Evolutionary conservation across 2,329 filamentous ascomycete species (phyloP).

Genomic region (Trichoderma atroviride): DNA sequence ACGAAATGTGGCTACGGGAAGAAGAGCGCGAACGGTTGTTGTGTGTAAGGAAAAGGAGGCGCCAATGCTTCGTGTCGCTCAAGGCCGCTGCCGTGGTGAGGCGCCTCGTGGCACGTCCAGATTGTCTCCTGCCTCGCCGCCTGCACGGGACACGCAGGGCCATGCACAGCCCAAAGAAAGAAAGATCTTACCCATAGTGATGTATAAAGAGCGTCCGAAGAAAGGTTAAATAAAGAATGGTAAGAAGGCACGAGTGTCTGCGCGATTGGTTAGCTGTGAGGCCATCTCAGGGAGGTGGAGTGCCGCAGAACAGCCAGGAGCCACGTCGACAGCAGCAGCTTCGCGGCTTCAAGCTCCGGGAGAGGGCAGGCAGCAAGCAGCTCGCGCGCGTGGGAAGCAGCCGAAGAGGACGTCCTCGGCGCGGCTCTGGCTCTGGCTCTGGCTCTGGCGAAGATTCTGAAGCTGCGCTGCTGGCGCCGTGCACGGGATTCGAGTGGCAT

Average conservation of each 20-base stretch:
- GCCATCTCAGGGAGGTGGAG: not conserved
- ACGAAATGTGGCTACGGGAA: constrained; percentile 43
- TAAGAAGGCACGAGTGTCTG: constrained; percentile 37
- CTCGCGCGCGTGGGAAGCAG: constrained; percentile 9
- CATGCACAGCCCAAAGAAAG: constrained; percentile 35
- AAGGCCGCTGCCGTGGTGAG: not conserved
- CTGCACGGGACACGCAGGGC: constrained; percentile 31
- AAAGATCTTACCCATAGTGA: constrained; percentile 47
- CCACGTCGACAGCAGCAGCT: constrained; percentile 21
- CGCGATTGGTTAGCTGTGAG: constrained; percentile 32
- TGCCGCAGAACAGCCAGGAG: constrained; percentile 24
- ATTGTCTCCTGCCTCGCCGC: constrained; percentile 19
- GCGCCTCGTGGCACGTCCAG: constrained; percentile 31
- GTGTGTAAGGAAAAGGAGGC: constrained; percentile 28
- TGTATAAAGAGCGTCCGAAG: constrained; percentile 44
- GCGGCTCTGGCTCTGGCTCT: not conserved
- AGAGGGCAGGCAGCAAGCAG: not conserved
- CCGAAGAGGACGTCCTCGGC: not conserved
- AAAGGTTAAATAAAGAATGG: constrained; percentile 32
- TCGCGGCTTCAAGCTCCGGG: not conserved
- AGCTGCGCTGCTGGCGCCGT: constrained; percentile 1
- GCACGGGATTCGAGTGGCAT: not conserved
- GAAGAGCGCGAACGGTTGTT: constrained; percentile 32
- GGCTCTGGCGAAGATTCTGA: not conserved
- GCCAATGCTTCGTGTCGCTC: constrained; percentile 13